These are phyloP conservation scores for Cercospora janseana DNA, from an alignment of 2,329 filamentous ascomycete genomes.

Conservation along the genomic window DNA sequence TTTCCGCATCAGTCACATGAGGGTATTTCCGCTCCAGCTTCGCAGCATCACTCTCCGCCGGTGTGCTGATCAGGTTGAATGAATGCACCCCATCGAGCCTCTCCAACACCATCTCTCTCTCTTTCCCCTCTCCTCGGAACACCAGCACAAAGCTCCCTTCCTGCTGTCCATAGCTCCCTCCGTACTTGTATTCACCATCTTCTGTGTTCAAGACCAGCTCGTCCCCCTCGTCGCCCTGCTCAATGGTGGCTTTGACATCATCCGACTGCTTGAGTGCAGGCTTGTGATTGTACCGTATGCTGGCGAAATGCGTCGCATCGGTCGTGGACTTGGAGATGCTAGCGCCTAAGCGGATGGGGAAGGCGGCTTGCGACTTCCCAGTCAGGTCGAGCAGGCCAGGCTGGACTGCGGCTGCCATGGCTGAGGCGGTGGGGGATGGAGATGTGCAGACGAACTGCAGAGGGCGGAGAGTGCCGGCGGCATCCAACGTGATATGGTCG, in stretches of 20 bases:
- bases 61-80: slow-evolving; percentile 77
- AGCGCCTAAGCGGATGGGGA: slow-evolving; percentile 33
- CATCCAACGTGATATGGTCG: no score
- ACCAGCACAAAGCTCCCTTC: slow-evolving; percentile 67
- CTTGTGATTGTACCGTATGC: slow-evolving; percentile 47
- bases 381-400: slow-evolving; percentile 30
- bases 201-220: slow-evolving; percentile 30
- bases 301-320: slow-evolving; percentile 22
- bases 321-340: slow-evolving; percentile 28
- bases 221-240: slow-evolving; percentile 26
- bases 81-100: slow-evolving; percentile 77
- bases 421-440: no score
- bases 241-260: slow-evolving; percentile 25
- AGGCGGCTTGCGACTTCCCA: slow-evolving; percentile 27
- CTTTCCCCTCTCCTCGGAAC: slow-evolving; percentile 27
- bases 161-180: slow-evolving; percentile 45
- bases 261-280: slow-evolving; percentile 36
- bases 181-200: slow-evolving; percentile 40
- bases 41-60: slow-evolving; percentile 61
- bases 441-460: background rate
- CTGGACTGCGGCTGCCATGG: slow-evolving; percentile 28
- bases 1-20: slow-evolving; percentile 44
- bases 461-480: no score
- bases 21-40: slow-evolving; percentile 65
- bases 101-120: slow-evolving; percentile 56